Base-by-base conservation (phyloP, 139 green algal species). In the Gonium pectorale region DNA sequence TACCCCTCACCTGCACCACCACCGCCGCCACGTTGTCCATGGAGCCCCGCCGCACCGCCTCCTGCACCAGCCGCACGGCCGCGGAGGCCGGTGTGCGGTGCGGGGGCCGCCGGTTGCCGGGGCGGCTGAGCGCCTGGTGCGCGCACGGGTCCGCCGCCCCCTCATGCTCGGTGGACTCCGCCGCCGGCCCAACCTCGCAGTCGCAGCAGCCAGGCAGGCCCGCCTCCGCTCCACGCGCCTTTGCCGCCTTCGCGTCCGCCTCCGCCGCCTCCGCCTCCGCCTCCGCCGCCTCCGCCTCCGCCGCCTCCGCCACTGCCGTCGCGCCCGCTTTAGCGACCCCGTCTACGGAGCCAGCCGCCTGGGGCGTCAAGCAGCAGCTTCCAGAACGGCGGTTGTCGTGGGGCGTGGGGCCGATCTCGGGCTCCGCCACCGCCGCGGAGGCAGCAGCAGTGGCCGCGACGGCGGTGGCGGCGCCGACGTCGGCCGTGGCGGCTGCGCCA, bases 21-120 rank as follows among this genome's bases (percentile, higher is more conserved):
- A 92, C 81, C 9, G 92, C 91, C 2, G 90, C 93, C 24, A 94
- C 22, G 60, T 96, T 96, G 68, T 96, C 93, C 62, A 85, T 88
- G 3, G 91, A 93, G 27, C 86, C 79, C 0, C 86, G 78, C 60
- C 92, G 88, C 80, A 90, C 92, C 1, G 93, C 93, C 72, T 93
- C 92, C 38, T 87, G 46, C 24, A 80, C 79, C 24, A 95, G 31
- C 0, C 73, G 33, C 15, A 74, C 38, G 1, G 92, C 90, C 7
- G 90, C 49, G 0, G 79, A 35, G 56, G 86, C 77, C 21, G 68
- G n/a, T 8, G 67, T 71, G 40, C 67, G 80, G 21, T 69, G 73
- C 24, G 80, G 24, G 1, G 63, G 29, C 15, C 21, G 27, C 67
- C 81, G 56, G 40, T 27, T 19, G 43, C 37, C 11, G 7, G 49